Base-by-base conservation (phyloP, 305 asterid species). In the Fraxinus greggii region DNA sequence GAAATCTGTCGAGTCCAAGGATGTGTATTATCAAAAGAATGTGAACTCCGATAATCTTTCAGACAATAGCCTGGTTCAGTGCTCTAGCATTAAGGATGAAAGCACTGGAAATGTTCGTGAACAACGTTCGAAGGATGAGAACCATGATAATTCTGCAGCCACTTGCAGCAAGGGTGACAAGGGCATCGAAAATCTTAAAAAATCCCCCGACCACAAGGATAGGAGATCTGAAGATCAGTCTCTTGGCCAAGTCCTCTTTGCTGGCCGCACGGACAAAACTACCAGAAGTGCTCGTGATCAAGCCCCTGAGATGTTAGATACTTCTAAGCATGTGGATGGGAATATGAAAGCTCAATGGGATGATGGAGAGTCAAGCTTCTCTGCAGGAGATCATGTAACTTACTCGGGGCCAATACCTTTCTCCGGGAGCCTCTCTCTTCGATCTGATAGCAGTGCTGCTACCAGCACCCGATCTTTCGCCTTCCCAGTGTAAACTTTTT, bases 391-490 rank as follows among this genome's bases (percentile, higher is more conserved):
- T 82, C 87, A 87, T 32, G 86, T 92, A 32, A 83, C 91, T 32
- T 90, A 85, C 83, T 92, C 98, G 0, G 98, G 97, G 72, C 95
- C 90, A 7, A 85, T 91, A 67, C 83, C 96, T 3, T 79, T 72
- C 83, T 91, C 99, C 0, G 97, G 98, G 17, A 94, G 93, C 89
- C 76, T 89, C 77, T 97, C 99, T 80, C 87, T 86, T 83, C 93
- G 98, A 63, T 97, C 99, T 0, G 98, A 94, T 74, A 91, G 95
- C 89, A 97, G 99, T 87, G 82, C 98, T 29, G 88, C 94, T 19
- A 86, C 99, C 75, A 97, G 99, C 63, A 84, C 91, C 24, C 88
- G 93, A 76, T 97, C 99, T 36, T 97, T 94, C 40, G 98, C 98
- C 21, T 97, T 97, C 86, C 99, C 99, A 82, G 81, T 94, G 99